Evolutionary conservation across 305 asterid genomes (phyloP).

Genomic region (Monarda citriodora): DNA sequence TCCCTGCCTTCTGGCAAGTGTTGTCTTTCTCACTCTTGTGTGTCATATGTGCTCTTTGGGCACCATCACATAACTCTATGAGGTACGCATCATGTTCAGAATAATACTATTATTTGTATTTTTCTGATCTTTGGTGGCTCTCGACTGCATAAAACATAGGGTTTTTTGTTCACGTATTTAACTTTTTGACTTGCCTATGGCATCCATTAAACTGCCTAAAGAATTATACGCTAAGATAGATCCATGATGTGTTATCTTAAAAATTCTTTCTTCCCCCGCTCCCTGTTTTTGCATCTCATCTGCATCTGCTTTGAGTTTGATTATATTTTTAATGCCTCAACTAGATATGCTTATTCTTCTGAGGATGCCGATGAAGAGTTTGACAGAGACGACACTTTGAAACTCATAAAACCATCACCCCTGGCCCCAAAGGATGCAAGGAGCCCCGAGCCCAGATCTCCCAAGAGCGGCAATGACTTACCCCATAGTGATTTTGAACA

Average conservation of each 20-base stretch:
- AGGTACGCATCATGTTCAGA: constrained; percentile 42
- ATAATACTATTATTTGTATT: background rate
- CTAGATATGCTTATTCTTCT: constrained; percentile 86
- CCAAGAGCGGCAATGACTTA: constrained; percentile 30
- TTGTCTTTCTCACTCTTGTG: constrained; percentile 87
- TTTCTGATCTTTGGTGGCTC: constrained; percentile 11
- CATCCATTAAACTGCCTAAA: background rate
- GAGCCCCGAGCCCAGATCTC: constrained; percentile 40
- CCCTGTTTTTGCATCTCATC: background rate
- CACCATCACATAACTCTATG: constrained; percentile 91
- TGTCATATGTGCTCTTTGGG: constrained; percentile 94
- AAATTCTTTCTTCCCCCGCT: background rate
- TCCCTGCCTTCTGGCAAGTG: constrained; percentile 98
- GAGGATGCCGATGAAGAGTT: constrained; percentile 82
- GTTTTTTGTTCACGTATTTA: constrained; percentile 12
- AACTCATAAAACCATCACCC: constrained; percentile 74
- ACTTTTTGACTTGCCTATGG: background rate
- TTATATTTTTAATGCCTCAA: constrained; percentile 3
- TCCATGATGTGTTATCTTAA: background rate
- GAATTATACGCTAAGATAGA: background rate
- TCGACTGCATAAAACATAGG: constrained; percentile 7
- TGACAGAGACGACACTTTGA: constrained; percentile 74
- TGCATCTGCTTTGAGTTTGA: constrained; percentile 2
- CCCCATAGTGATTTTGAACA: constrained; percentile 50
- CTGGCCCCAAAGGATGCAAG: constrained; percentile 51